Percentiles rank a stretch among this genome's conserved stretches.
phyloP scores from a whole-genome alignment of 345 rosid genomes.

The Leavenworthia alabamica region DNA sequence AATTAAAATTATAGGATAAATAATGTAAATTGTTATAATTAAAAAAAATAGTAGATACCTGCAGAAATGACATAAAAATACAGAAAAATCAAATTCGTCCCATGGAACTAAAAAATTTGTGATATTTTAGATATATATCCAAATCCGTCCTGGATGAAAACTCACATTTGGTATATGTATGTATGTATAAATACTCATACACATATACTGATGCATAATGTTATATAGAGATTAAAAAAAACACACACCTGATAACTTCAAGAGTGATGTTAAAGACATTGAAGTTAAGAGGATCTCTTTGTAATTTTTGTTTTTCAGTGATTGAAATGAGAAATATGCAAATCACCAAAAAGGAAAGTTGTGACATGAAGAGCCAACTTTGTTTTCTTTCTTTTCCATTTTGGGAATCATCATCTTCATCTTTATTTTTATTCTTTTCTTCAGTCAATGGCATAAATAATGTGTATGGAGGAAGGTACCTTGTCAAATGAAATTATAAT shows the following conservation, averaged over 20 bases:
- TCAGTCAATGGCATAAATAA: constrained; percentile 31
- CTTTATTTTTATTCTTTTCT: background rate
- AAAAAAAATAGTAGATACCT: too few species aligned
- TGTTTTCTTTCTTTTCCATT: background rate
- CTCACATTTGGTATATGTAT: too few species aligned
- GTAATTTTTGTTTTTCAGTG: constrained; percentile 40
- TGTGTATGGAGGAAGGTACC: constrained; percentile 67
- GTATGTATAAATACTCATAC: too few species aligned
- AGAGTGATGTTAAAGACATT: constrained; percentile 46
- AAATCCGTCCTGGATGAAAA: too few species aligned
- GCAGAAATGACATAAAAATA: too few species aligned
- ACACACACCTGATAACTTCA: constrained; percentile 53
- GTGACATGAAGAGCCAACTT: constrained; percentile 32
- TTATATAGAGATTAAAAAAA: background rate
- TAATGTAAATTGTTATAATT: too few species aligned
- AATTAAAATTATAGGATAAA: too few species aligned
- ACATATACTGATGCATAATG: background rate
- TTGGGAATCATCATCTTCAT: background rate
- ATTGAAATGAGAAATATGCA: constrained; percentile 46
- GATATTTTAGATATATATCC: too few species aligned
- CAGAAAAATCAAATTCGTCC: too few species aligned
- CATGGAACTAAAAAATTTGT: too few species aligned
- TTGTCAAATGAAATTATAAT: background rate
- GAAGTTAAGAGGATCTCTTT: constrained; percentile 57
- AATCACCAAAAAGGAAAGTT: constrained; percentile 38